phyloP scores from a whole-genome alignment of 331 rosid species.

The Quercus tomentella region DNA sequence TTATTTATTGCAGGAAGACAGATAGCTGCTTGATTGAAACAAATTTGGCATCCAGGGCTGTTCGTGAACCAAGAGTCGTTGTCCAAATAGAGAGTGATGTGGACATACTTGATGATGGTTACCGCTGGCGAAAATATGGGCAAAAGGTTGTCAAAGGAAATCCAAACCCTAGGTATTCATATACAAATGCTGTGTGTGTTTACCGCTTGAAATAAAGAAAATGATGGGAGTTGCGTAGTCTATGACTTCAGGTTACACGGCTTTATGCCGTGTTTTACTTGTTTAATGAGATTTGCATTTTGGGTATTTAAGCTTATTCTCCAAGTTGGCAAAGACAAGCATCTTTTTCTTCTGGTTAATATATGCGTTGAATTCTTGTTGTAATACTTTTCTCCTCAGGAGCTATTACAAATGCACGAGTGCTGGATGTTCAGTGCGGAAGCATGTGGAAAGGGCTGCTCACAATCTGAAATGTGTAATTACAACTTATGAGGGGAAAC shows the following conservation, averaged over 20 bases:
- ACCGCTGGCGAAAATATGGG: slow-evolving; percentile 95
- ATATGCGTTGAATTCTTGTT: slow-evolving; percentile 7
- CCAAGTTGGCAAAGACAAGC: background rate
- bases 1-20: slow-evolving; percentile 53
- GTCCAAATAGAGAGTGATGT: slow-evolving; percentile 78
- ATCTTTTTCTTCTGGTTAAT: background rate
- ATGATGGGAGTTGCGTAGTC: background rate
- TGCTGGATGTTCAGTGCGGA: slow-evolving; percentile 78
- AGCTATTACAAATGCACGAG: slow-evolving; percentile 97
- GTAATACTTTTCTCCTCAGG: slow-evolving; percentile 36
- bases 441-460: slow-evolving; percentile 92
- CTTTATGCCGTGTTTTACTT: background rate
- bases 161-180: slow-evolving; percentile 81
- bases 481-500: slow-evolving; percentile 85
- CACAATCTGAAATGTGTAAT: slow-evolving; percentile 62
- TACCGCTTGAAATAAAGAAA: background rate
- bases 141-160: slow-evolving; percentile 95
- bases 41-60: slow-evolving; percentile 46
- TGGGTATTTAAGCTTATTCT: background rate
- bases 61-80: slow-evolving; percentile 81
- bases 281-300: background rate
- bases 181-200: background rate
- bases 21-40: slow-evolving; percentile 51
- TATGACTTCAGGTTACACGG: background rate
- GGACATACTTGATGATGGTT: slow-evolving; percentile 89